Evolutionary conservation across 1,139 yeast genomes (phyloP), one percentile per base, ranked within the genome.

Genomic region (Taphrina flavorubra): DNA sequence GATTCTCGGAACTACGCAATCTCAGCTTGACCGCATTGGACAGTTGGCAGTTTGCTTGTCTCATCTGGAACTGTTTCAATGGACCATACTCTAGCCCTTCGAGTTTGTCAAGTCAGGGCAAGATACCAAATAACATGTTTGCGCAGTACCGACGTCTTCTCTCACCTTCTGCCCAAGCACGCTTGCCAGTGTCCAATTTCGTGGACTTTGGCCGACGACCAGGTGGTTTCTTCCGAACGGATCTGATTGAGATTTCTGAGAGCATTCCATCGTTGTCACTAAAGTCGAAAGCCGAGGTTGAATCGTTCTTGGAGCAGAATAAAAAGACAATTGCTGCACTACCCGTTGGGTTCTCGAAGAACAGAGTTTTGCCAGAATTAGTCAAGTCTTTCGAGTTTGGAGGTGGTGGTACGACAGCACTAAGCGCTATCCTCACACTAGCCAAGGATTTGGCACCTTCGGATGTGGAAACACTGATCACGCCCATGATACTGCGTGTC

Each of bases 291-390:
- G 79, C 76, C 16, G 87, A 86, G 67, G 87, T 87, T 74, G 76
- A 85, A 66, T 80, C 80, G 1, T 82, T 87, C 68, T 83, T 88
- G 74, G 53, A 16, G n/a, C 51, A 51, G n/a, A 58, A 84, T 75
- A 77, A 80, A 75, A 58, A 74, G 61, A 72, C 77, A 40, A 75
- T 78, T 39, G 65, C 74, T 11, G 75, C 77, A 68, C 81, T 80
- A 68, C 90, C 95, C 0, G 82, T 84, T 0, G 89, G 88, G 0
- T 86, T 86, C 71, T 79, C 89, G 66, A 87, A 87, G 66, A 79
- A 83, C 71, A 84, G 85, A 72, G 79, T 90, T n/a, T 77, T 91
- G 46, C 96, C 96, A 0, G 90, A 87, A 73, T 77, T 90, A 39
- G 80, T 84, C n/a, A 78, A 78, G 4, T 79, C 81, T 60, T 80